phyloP scores from a whole-genome alignment of 352 stramenopile genomes.

The Aphanomyces stellatus region DNA sequence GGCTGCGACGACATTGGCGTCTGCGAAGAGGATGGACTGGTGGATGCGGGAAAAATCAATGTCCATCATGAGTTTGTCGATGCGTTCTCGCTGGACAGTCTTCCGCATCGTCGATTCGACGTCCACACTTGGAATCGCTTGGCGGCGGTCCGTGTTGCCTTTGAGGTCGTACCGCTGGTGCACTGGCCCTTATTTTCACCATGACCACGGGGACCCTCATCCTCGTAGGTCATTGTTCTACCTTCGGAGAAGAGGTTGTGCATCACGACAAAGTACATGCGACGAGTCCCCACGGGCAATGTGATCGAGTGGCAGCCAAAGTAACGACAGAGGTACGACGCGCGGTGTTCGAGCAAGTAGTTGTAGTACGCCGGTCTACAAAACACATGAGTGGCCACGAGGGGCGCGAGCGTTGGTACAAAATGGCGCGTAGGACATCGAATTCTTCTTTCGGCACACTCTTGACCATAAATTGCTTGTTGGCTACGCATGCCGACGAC shows the following conservation, averaged over 20 bases:
- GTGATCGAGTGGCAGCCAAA: slow-evolving; percentile 83
- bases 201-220: background rate
- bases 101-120: slow-evolving; percentile 59
- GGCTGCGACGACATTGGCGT: slow-evolving; percentile 30
- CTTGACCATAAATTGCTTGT: slow-evolving; percentile 86
- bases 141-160: slow-evolving; percentile 63
- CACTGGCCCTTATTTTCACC: background rate
- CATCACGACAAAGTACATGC: slow-evolving; percentile 87
- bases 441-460: slow-evolving; percentile 83
- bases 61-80: slow-evolving; percentile 76
- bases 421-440: slow-evolving; percentile 64
- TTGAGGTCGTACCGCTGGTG: slow-evolving; percentile 78
- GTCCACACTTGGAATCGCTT: slow-evolving; percentile 49
- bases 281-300: slow-evolving; percentile 64
- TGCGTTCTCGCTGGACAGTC: slow-evolving; percentile 44
- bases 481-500: slow-evolving; percentile 77
- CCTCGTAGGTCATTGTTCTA: background rate
- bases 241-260: slow-evolving; percentile 79
- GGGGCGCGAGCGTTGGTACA: too few relatives aligned
- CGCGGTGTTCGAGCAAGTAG: slow-evolving; percentile 62
- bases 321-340: slow-evolving; percentile 73
- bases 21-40: slow-evolving; percentile 44
- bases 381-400: too few relatives aligned
- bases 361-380: slow-evolving; percentile 47
- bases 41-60: slow-evolving; percentile 80